Percentiles rank a stretch among this genome's conserved stretches.
Conservation (phyloP, 495 filamentous ascomycete genomes). For the Neurospora sp. region DNA sequence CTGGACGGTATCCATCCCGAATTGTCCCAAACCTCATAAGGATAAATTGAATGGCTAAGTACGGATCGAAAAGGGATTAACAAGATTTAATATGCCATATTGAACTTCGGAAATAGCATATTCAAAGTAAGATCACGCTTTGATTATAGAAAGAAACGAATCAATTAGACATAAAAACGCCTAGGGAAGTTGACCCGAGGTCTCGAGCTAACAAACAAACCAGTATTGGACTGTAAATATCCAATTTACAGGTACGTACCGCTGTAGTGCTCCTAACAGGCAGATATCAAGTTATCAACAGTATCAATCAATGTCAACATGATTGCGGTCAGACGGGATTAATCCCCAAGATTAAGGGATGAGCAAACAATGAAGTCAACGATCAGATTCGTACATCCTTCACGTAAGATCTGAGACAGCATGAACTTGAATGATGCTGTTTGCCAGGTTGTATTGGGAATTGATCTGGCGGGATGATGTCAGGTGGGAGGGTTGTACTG, state of each 20-base stretch:
- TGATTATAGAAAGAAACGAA: too few relatives aligned
- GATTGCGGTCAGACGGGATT: not conserved
- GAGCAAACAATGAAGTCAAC: not conserved
- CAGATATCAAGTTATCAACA: not conserved
- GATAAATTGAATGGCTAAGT: too few relatives aligned
- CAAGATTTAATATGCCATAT: too few relatives aligned
- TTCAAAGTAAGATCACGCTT: too few relatives aligned
- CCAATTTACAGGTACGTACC: not conserved
- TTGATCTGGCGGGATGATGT: not conserved
- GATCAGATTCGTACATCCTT: not conserved
- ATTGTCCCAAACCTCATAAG: too few relatives aligned
- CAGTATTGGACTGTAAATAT: not conserved
- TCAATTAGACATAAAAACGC: too few relatives aligned
- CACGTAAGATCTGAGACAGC: not conserved
- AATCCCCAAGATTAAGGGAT: not conserved
- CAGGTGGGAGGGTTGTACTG: not conserved
- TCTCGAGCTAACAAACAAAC: too few relatives aligned
- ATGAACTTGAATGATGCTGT: not conserved
- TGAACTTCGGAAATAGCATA: too few relatives aligned
- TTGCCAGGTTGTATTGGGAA: not conserved
- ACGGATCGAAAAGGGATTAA: too few relatives aligned
- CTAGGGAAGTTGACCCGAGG: too few relatives aligned
- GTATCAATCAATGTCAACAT: not conserved
- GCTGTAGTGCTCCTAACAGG: not conserved
- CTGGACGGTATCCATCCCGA: too few relatives aligned